A percentile compares a stretch with the other conserved stretches of the same genome.
These are phyloP conservation scores for Beta lomatogona DNA, from an alignment of 179 eudicot species.

Conservation along the genomic window DNA sequence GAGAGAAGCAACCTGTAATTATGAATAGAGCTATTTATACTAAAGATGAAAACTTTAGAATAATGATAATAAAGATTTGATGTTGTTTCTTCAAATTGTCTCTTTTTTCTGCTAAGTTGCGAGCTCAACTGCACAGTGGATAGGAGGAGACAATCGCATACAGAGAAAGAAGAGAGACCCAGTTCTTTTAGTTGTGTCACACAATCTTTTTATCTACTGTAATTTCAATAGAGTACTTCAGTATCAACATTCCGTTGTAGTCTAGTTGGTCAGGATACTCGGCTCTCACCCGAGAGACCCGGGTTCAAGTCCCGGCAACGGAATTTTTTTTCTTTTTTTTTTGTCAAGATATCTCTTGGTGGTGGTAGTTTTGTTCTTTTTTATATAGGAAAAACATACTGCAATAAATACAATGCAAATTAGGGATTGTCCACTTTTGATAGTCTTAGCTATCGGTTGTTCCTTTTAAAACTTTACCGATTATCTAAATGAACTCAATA, in stretches of 20 bases:
- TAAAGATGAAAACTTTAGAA: no score
- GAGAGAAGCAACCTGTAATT: background rate
- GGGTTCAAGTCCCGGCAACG: slow-evolving; percentile 98
- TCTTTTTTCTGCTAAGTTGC: background rate
- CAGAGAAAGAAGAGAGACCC: slow-evolving; percentile 51
- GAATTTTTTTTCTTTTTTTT: slow-evolving; percentile 29
- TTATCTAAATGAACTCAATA: no score
- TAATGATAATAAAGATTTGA: no score
- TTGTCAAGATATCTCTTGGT: no score
- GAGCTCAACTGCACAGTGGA: slow-evolving; percentile 9
- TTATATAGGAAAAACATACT: no score
- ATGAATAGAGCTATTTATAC: background rate
- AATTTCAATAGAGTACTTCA: no score
- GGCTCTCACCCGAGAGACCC: slow-evolving; percentile 99
- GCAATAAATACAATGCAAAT: no score
- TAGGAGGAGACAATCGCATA: slow-evolving; percentile 5
- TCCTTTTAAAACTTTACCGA: no score
- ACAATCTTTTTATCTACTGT: background rate
- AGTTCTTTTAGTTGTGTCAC: slow-evolving; percentile 17
- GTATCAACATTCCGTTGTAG: slow-evolving; percentile 69
- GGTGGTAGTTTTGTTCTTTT: no score
- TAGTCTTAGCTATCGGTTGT: no score
- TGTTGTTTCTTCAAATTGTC: background rate
- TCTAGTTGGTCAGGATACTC: slow-evolving; percentile 99
- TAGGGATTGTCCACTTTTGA: no score